Evolutionary conservation across 2,329 filamentous ascomycete species (phyloP).

Genomic region (Ascomycota sp.): DNA sequence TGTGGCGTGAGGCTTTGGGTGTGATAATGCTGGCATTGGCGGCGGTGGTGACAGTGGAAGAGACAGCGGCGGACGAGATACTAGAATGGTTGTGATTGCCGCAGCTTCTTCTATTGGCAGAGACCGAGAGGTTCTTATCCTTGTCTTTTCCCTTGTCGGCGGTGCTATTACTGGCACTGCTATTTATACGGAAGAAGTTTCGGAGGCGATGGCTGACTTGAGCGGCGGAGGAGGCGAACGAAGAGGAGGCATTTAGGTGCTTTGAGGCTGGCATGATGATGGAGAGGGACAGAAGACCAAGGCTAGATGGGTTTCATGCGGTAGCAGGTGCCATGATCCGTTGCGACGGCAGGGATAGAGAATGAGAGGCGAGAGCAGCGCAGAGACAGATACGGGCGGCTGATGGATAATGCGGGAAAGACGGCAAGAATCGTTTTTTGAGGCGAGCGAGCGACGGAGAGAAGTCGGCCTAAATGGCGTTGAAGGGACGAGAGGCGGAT

Average conservation of each 20-base stretch:
- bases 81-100: too few species aligned
- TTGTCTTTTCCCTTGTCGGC: conserved; percentile 16
- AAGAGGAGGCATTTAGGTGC: conserved; percentile 25
- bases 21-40: conserved; percentile 1
- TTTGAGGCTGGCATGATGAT: conserved; percentile 31
- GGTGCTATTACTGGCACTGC: conserved; percentile 17
- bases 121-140: conserved; percentile 40
- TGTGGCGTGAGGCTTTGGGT: conserved; percentile 56
- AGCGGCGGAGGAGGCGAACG: conserved; percentile 20
- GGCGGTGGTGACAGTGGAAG: conserved; percentile 1
- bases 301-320: conserved; percentile 8
- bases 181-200: conserved; percentile 53
- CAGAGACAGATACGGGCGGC: too few species aligned
- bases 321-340: conserved; percentile 18
- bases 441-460: too few species aligned
- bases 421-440: too few species aligned
- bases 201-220: conserved; percentile 49
- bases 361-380: too few species aligned
- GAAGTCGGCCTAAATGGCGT: too few species aligned
- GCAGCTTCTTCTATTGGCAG: conserved; percentile 12
- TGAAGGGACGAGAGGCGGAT: too few species aligned
- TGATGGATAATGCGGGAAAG: too few species aligned
- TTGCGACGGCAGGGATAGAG: conserved; percentile 2
- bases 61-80: background rate
- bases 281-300: conserved; percentile 1